These are phyloP conservation scores for Trichopus zeylanicus DNA, from an alignment of 116 monocot genomes.

Conservation along the genomic window DNA sequence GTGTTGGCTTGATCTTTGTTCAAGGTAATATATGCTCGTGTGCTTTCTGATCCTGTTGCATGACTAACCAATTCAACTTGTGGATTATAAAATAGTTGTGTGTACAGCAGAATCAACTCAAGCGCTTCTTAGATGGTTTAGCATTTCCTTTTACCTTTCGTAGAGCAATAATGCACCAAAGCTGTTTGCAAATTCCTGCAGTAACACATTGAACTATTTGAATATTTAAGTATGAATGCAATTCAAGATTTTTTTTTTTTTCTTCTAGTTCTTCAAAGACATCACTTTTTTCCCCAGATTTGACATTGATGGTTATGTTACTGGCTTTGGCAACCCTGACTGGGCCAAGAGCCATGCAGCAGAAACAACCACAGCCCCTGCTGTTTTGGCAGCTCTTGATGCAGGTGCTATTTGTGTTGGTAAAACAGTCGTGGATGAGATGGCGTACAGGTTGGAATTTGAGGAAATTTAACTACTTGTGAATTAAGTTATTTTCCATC, in stretches of 20 bases:
- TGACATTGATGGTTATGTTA: constrained; percentile 48
- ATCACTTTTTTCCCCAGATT: constrained; percentile 24
- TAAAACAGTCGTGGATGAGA: constrained; percentile 95
- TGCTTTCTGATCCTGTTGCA: no score
- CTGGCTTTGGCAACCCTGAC: constrained; percentile 85
- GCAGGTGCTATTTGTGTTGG: constrained; percentile 81
- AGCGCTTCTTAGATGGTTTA: no score
- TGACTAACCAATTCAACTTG: no score
- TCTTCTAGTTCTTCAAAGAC: not conserved
- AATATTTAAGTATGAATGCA: not conserved
- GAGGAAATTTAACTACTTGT: not conserved
- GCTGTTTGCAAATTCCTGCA: no score
- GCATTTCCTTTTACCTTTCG: no score
- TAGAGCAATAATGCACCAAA: no score
- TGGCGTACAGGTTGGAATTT: constrained; percentile 73
- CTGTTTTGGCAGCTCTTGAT: constrained; percentile 38
- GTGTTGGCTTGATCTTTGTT: no score
- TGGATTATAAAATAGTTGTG: no score
- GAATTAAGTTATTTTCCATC: not conserved
- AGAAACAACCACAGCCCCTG: constrained; percentile 62
- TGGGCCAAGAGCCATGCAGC: constrained; percentile 71
- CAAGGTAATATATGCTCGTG: no score
- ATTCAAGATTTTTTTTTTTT: not conserved
- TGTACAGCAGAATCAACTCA: no score
- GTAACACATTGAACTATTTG: no score